Conservation (phyloP, 495 filamentous ascomycete genomes). For the Penicillium bovifimosum region DNA sequence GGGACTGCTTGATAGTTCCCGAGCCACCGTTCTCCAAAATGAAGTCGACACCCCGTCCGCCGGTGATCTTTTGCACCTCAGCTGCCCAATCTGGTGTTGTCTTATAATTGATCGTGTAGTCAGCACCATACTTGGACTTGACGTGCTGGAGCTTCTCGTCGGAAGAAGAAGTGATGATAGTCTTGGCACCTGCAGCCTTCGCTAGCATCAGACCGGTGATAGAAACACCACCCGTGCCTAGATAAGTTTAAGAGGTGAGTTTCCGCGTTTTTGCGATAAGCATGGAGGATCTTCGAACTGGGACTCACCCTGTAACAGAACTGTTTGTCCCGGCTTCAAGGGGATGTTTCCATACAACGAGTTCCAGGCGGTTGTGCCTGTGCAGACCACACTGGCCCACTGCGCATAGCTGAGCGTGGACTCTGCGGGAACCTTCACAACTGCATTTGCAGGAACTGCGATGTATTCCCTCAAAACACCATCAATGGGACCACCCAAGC, state of each 20-base stretch:
- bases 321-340: conserved; percentile 51
- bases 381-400: conserved; percentile 49
- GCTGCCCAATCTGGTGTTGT: conserved; percentile 56
- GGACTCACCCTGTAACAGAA: conserved; percentile 58
- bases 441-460: conserved; percentile 52
- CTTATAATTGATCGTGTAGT: neutral
- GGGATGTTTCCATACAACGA: conserved; percentile 57
- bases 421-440: conserved; percentile 55
- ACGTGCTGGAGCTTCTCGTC: neutral
- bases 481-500: conserved; percentile 59
- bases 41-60: conserved; percentile 54
- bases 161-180: neutral
- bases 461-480: conserved; percentile 64
- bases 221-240: conserved; percentile 64
- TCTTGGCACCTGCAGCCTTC: conserved; percentile 55
- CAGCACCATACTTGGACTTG: neutral
- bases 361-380: conserved; percentile 72
- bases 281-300: neutral
- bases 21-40: conserved; percentile 62
- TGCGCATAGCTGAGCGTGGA: conserved; percentile 49
- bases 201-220: conserved; percentile 69
- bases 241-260: neutral
- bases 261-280: neutral
- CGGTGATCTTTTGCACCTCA: conserved; percentile 53
- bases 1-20: conserved; percentile 47